Evolutionary conservation across 768 basidiomycete species (phyloP).

Genomic region (Psilocybe azurescens): DNA sequence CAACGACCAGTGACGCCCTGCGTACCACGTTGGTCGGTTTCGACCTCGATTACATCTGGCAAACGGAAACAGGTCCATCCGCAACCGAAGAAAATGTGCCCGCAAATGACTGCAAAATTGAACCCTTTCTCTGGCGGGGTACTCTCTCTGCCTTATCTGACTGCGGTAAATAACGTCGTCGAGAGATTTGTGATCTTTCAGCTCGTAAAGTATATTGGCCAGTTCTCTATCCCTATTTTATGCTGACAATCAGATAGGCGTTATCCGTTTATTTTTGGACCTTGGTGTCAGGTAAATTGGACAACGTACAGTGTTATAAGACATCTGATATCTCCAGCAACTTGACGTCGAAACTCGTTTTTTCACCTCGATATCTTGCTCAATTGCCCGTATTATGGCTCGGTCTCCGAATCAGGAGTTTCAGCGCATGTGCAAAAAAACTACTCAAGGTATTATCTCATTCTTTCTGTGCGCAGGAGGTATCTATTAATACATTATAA

Average conservation of each 20-base stretch:
- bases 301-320: not conserved
- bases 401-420: slow-evolving; percentile 59
- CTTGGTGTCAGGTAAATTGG: slow-evolving; percentile 63
- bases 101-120: slow-evolving; percentile 15
- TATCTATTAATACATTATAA: not conserved
- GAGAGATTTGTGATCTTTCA: slow-evolving; percentile 62
- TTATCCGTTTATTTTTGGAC: slow-evolving; percentile 80
- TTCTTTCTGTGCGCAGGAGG: not conserved
- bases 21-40: slow-evolving; percentile 25
- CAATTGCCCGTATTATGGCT: slow-evolving; percentile 53
- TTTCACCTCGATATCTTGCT: slow-evolving; percentile 53
- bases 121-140: slow-evolving; percentile 57
- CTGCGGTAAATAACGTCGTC: slow-evolving; percentile 55
- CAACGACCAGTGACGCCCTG: slow-evolving; percentile 14
- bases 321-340: slow-evolving; percentile 44
- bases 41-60: slow-evolving; percentile 31
- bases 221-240: slow-evolving; percentile 1
- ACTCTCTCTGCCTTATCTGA: slow-evolving; percentile 58
- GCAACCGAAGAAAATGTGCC: not conserved
- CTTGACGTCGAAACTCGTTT: slow-evolving; percentile 56
- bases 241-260: slow-evolving; percentile 47
- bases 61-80: slow-evolving; percentile 14
- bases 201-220: slow-evolving; percentile 56
- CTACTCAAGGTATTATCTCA: slow-evolving; percentile 51
- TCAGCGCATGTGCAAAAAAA: slow-evolving; percentile 42